A percentile compares a stretch with the other conserved stretches of the same genome.
Evolutionary conservation across 306 rosid species (phyloP).

Genomic region (Lagenaria siceraria): DNA sequence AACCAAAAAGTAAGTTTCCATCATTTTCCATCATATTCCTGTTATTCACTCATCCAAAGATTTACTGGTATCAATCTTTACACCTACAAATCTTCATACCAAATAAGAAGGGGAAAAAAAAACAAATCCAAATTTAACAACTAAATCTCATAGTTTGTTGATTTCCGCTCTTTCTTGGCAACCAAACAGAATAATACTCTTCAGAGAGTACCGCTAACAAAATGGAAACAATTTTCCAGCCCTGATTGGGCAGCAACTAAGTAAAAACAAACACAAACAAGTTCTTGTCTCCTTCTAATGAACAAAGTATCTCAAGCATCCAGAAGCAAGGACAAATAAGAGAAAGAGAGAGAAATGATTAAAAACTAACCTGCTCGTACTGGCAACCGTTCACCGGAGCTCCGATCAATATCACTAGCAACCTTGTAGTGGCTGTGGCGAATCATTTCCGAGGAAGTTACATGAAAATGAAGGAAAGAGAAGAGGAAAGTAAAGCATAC

Average conservation of each 20-base stretch:
- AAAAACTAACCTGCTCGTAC: conserved; percentile 26
- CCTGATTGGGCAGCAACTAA: not conserved
- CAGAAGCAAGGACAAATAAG: not conserved
- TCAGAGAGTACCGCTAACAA: not conserved
- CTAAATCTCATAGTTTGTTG: not conserved
- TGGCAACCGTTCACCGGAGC: not conserved
- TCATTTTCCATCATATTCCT: not conserved
- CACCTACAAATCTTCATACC: not conserved
- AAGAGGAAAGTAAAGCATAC: not conserved
- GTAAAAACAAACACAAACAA: not conserved
- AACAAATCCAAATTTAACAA: not conserved
- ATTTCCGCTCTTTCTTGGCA: not conserved
- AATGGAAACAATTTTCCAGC: not conserved
- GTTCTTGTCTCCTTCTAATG: not conserved
- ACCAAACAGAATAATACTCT: not conserved
- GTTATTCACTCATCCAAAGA: not conserved
- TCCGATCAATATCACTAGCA: conserved; percentile 17
- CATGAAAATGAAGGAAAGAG: conserved; percentile 23
- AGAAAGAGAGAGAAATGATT: no score
- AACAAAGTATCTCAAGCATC: not conserved
- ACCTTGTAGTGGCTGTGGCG: conserved; percentile 31
- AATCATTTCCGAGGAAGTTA: conserved; percentile 31
- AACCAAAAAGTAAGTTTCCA: not conserved
- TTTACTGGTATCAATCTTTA: not conserved
- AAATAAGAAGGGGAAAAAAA: not conserved